Evolutionary conservation across 1,284 basidiomycete species (phyloP), one percentile per base, ranked within the genome.

Genomic region (Quambalaria eucalypti): DNA sequence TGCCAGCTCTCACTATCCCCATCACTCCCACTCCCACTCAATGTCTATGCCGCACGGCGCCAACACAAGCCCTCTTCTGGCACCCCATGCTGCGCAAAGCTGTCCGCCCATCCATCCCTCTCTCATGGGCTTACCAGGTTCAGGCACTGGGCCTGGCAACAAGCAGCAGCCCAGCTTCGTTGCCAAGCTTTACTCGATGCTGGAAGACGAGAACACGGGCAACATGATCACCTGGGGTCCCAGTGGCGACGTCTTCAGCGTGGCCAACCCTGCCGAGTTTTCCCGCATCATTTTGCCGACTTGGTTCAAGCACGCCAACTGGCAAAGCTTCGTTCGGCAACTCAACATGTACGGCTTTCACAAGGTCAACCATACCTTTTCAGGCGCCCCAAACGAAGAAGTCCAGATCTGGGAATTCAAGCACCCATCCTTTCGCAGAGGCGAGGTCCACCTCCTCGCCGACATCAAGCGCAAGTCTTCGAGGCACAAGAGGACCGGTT

Each of bases 251-350:
- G 65, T 62, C 14, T 71, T 71, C 50, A 63, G 60, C 52, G 69
- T 71, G 21, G 65, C 69, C 44, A 69, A 66, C 36, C 69, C 69
- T 1, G 61, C 69, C 25, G 67, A 69, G 36, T 71, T 71, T 47
- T 69, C 69, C 12, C 57, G 64, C 2, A 54, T 67, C 9, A 64
- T 71, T 14, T 54, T 71, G 9, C 69, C 69, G 2, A 66, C 66
- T 39, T 71, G 66, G 65, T 71, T 71, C 66, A 71, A 71, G 62
- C 69, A 71, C 52, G 66, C 65, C 51, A 71, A 70, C 48, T 71
- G 69, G 69, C 69, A 71, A 33, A 70, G 68, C 9, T 71, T 71
- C 55, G 67, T 71, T 7, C 61, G 69, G 4, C 69, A 71, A 51
- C 64, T 71, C 52, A 71, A 71, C 64, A 62, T 64, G 59, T 57